A percentile compares a stretch with the other conserved stretches of the same genome.
Conservation (phyloP, 164 flowering plant species). For the Houttuynia cordata region DNA sequence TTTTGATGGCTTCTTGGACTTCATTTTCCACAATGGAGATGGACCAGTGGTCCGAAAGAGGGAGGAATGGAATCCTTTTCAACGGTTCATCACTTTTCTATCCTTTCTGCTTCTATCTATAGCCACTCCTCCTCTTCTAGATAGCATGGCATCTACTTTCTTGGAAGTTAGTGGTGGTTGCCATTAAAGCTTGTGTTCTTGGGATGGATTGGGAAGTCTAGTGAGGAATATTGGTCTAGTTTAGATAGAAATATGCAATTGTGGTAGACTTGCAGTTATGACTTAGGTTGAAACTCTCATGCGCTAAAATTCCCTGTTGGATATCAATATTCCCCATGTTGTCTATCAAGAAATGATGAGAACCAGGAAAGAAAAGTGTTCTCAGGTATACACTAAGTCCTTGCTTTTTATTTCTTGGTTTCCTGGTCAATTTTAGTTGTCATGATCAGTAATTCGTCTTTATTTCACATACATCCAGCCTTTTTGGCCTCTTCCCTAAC, state of each 20-base stretch:
- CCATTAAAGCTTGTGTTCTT: not conserved
- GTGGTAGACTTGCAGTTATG: not conserved
- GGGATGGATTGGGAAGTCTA: not conserved
- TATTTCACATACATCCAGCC: slow-evolving; percentile 25
- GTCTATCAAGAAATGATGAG: slow-evolving; percentile 37
- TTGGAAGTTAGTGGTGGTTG: not conserved
- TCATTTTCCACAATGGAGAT: slow-evolving; percentile 15
- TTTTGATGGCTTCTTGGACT: slow-evolving; percentile 8
- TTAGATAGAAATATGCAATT: not conserved
- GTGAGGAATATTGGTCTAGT: not conserved
- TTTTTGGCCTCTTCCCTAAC: slow-evolving; percentile 55
- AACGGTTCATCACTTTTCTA: slow-evolving; percentile 12
- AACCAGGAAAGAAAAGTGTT: slow-evolving; percentile 38
- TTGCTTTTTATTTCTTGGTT: not conserved
- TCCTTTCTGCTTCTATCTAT: slow-evolving; percentile 28
- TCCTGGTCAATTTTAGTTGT: not conserved
- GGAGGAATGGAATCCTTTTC: slow-evolving; percentile 29
- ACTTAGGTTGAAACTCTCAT: not conserved
- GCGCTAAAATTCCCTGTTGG: not conserved
- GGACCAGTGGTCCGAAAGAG: slow-evolving; percentile 31
- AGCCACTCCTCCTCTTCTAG: slow-evolving; percentile 3
- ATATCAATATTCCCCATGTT: slow-evolving; percentile 1
- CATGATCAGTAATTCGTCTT: not conserved
- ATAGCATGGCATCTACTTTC: slow-evolving; percentile 8
- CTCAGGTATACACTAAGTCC: slow-evolving; percentile 37